Conservation (phyloP, 257 asterid species). For the Ligustrum vulgare region DNA sequence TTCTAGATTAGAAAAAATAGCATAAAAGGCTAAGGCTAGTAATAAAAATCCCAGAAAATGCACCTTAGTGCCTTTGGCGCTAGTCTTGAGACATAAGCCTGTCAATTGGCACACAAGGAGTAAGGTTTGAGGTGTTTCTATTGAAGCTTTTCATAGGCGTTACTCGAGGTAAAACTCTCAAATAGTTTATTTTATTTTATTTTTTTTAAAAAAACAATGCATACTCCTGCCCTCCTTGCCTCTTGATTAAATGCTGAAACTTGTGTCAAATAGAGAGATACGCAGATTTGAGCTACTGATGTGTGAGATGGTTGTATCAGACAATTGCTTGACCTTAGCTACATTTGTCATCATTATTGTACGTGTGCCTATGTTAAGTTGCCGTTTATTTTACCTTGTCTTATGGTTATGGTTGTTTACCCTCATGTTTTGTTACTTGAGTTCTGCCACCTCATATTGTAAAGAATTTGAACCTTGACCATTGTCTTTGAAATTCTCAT, state of each 20-base stretch:
- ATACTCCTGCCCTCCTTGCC: background rate
- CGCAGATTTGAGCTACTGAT: background rate
- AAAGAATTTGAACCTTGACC: background rate
- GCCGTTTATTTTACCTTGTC: background rate
- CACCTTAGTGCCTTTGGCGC: too few relatives aligned
- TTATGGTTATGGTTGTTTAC: background rate
- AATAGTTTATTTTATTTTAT: too few relatives aligned
- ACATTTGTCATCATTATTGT: background rate
- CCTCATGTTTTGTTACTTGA: background rate
- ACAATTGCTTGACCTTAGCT: background rate
- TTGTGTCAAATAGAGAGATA: background rate
- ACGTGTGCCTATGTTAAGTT: background rate
- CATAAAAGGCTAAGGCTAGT: too few relatives aligned
- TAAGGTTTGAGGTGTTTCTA: too few relatives aligned
- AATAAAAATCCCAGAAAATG: too few relatives aligned
- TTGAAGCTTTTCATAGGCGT: too few relatives aligned
- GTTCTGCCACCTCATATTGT: slow-evolving; percentile 2
- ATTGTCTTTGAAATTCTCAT: slow-evolving; percentile 7
- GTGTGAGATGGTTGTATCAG: background rate
- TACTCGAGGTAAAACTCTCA: too few relatives aligned
- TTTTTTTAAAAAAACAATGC: too few relatives aligned
- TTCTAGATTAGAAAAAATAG: too few relatives aligned
- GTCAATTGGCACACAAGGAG: too few relatives aligned
- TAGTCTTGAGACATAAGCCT: too few relatives aligned
- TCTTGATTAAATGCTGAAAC: background rate